These are phyloP conservation scores for Beta macrorhiza DNA, from an alignment of 179 eudicot genomes.

Conservation along the genomic window DNA sequence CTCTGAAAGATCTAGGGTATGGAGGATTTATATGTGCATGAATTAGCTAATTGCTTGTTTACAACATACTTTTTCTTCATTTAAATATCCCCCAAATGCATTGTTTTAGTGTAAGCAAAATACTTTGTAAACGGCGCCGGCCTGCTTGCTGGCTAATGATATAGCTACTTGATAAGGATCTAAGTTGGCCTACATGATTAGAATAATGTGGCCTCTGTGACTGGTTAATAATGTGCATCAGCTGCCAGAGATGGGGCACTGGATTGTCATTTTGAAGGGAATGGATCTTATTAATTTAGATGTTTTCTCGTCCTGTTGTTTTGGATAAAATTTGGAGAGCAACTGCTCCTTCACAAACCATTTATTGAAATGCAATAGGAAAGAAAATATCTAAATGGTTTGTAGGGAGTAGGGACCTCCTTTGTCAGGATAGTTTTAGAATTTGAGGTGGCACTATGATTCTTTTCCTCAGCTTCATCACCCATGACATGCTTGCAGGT, in stretches of 20 bases:
- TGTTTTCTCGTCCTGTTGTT: neutral
- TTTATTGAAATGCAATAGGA: neutral
- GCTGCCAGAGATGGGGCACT: neutral
- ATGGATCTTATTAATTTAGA: neutral
- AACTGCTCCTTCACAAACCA: neutral
- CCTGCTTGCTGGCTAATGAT: conserved; percentile 4
- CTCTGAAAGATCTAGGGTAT: conserved; percentile 90
- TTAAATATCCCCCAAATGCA: neutral
- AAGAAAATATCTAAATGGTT: neutral
- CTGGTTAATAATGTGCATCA: neutral
- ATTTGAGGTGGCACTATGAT: neutral
- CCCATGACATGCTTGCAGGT: conserved; percentile 46
- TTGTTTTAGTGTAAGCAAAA: neutral
- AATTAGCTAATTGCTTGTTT: neutral
- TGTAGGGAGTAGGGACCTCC: neutral
- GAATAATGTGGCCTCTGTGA: neutral
- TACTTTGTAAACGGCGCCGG: neutral
- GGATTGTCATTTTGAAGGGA: neutral
- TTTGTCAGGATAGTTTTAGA: neutral
- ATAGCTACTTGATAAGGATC: neutral
- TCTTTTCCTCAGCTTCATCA: neutral
- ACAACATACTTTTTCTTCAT: neutral
- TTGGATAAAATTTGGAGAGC: neutral
- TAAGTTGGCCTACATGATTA: neutral
- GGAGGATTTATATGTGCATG: conserved; percentile 27